Conservation (phyloP, 2,329 filamentous ascomycete species). For the Ambrosiella beaveri region DNA sequence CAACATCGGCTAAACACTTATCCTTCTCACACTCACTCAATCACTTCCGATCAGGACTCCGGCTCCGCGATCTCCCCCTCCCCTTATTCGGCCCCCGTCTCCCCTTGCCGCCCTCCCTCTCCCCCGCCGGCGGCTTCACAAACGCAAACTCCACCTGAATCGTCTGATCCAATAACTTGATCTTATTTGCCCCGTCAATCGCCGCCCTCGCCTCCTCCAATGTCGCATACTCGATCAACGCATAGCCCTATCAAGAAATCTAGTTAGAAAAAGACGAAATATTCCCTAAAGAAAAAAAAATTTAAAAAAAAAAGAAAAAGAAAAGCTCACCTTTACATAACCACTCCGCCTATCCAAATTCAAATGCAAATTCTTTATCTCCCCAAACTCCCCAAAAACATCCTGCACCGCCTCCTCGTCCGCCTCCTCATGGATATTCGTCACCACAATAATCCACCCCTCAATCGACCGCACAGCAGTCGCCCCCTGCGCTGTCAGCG, state of each 20-base stretch:
- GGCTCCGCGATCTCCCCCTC: constrained; percentile 30
- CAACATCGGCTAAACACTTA: background rate
- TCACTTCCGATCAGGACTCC: constrained; percentile 21
- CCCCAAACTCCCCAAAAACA: constrained; percentile 66
- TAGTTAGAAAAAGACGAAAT: background rate
- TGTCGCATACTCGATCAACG: constrained; percentile 68
- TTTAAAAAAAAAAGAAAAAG: too few species aligned
- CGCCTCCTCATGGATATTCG: constrained; percentile 76
- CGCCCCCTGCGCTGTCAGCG: constrained; percentile 56
- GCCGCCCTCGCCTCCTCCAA: constrained; percentile 65
- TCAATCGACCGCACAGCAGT: constrained; percentile 75
- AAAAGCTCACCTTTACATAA: constrained; percentile 55
- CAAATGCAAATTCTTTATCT: constrained; percentile 74
- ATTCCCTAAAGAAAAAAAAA: background rate
- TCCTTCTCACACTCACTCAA: background rate
- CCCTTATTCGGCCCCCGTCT: constrained; percentile 17
- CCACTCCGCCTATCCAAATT: constrained; percentile 69
- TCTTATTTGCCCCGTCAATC: constrained; percentile 60
- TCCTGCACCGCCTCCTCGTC: constrained; percentile 71
- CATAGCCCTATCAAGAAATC: constrained; percentile 47
- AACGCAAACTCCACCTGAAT: constrained; percentile 73
- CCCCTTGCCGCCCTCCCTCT: constrained; percentile 8
- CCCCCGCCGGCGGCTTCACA: constrained; percentile 54
- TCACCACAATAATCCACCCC: constrained; percentile 76
- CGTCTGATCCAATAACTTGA: constrained; percentile 66